Evolutionary conservation across 305 asterid species (phyloP), one percentile per base, ranked within the genome.

Genomic region (Caryopteris hybrid): DNA sequence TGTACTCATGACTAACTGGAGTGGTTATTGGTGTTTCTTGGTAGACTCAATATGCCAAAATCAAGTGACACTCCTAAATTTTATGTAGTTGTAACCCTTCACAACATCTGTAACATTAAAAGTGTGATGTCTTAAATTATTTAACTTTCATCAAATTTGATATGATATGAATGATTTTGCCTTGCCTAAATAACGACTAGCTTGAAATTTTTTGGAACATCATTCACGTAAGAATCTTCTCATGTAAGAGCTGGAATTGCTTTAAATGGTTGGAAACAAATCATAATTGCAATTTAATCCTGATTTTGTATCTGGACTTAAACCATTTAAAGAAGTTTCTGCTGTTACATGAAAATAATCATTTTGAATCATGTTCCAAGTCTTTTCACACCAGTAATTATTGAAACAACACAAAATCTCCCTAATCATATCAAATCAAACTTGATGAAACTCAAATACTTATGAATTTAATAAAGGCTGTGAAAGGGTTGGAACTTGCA

Each of bases 61-160:
- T 66, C 71, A 73, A 71, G 39, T 45, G 56, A 25, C 10, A 62
- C 25, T 33, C 63, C 23, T 68, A 21, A 61, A 61, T 61, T 60
- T 59, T 52, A 23, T 22, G 64, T 65, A 36, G 45, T 36, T 39
- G 23, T 51, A 31, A 70, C n/a, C 43, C 48, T 51, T 45, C 47
- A 64, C 60, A 59, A 29, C 68, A 56, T 54, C 31, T 43, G 53
- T 23, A 53, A 66, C 36, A 27, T 5, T 64, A 59, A 61, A 45
- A 47, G 27, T 62, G 7, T 61, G 13, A 64, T 63, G 47, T 12
- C 33, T 43, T 13, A 33, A 25, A 47, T 46, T 11, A 39, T 23
- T 20, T 27, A 14, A 18, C 43, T 61, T 61, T 63, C 29, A 56
- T 53, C 39, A 64, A 34, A 47, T 53, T 61, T 17, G 39, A 54